phyloP scores from a whole-genome alignment of 208 protist species.

The Trypanosoma mega region DNA sequence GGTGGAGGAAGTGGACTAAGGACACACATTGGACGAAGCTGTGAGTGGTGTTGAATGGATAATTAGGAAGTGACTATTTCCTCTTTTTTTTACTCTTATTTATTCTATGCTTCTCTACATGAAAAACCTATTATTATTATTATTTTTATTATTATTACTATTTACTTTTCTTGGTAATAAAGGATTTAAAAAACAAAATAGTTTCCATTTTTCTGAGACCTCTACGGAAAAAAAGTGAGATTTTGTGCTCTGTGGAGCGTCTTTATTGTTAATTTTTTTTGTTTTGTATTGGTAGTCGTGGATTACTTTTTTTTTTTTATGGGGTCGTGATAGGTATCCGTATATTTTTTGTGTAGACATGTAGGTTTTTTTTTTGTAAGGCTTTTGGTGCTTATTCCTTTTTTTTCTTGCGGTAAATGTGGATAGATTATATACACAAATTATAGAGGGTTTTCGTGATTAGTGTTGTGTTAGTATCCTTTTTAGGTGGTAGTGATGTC shows the following conservation, averaged over 20 bases:
- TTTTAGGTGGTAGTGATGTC: neutral
- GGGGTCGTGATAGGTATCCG: no score
- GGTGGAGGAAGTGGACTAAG: constrained; percentile 57
- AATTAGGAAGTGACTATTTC: neutral
- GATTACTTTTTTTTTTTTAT: no score
- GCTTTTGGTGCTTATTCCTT: no score
- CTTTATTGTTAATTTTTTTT: constrained; percentile 2
- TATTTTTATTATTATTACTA: no score
- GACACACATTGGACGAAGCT: neutral
- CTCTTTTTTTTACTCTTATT: neutral
- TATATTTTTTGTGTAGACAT: no score
- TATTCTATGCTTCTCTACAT: no score
- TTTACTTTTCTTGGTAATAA: constrained; percentile 95
- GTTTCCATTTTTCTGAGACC: constrained; percentile 44
- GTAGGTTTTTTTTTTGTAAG: no score
- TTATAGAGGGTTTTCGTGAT: no score
- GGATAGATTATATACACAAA: no score
- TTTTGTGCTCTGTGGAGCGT: neutral
- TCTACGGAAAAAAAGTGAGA: neutral
- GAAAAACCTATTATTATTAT: no score
- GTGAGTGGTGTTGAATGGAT: neutral
- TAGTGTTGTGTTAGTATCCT: no score
- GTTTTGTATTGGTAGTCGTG: constrained; percentile 8
- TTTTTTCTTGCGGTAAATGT: no score
- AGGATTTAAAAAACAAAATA: constrained; percentile 98